phyloP scores from a whole-genome alignment of 1,284 basidiomycete species.

The Mycocalia duriaeana region DNA sequence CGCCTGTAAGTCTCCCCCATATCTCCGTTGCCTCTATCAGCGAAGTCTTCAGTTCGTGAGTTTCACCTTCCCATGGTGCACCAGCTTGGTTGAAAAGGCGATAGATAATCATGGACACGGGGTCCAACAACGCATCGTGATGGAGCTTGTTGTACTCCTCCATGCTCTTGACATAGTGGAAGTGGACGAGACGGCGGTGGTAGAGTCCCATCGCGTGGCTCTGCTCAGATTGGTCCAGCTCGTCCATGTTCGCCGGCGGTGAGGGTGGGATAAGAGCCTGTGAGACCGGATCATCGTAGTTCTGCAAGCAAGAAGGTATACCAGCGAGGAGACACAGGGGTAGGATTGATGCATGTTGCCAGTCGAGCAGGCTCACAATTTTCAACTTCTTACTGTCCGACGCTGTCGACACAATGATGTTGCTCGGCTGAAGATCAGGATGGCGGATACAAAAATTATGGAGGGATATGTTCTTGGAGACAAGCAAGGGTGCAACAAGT shows the following conservation, averaged over 20 bases:
- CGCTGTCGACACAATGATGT: conserved; percentile 33
- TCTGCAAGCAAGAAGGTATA: conserved; percentile 39
- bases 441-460: conserved; percentile 38
- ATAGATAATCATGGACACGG: conserved; percentile 23
- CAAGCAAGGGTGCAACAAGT: conserved; percentile 30
- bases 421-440: conserved; percentile 37
- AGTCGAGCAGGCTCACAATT: conserved; percentile 34
- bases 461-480: conserved; percentile 27
- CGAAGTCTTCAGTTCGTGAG: conserved; percentile 33
- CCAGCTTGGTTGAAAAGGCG: conserved; percentile 38
- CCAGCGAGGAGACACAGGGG: conserved; percentile 43
- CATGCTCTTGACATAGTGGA: conserved; percentile 41
- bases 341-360: conserved; percentile 41
- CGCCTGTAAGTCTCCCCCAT: conserved; percentile 36
- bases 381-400: conserved; percentile 26
- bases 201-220: conserved; percentile 26
- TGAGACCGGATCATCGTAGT: conserved; percentile 36
- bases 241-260: conserved; percentile 32
- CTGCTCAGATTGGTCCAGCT: conserved; percentile 25
- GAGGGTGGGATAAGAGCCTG: conserved; percentile 29
- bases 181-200: conserved; percentile 40
- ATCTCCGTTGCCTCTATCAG: conserved; percentile 35
- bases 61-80: conserved; percentile 44
- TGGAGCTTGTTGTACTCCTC: conserved; percentile 37
- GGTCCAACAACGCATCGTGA: conserved; percentile 32